Conservation (phyloP, 441 rosid species). For the Lepidium campestre region DNA sequence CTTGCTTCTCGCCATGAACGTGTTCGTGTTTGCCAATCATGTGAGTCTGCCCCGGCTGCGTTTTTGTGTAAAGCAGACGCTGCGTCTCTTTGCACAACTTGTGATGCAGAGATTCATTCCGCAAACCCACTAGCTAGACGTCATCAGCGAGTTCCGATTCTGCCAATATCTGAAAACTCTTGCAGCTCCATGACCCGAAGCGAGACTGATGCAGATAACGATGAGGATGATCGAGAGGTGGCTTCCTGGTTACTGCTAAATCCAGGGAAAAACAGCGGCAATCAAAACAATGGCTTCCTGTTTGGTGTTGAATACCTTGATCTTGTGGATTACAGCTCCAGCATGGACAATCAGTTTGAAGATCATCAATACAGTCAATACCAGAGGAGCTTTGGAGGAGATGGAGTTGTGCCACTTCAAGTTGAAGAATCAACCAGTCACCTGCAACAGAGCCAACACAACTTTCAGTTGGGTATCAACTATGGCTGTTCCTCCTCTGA, state of each 20-base stretch:
- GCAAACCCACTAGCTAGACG: slow-evolving; percentile 91
- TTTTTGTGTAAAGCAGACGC: slow-evolving; percentile 89
- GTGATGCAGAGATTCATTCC: slow-evolving; percentile 85
- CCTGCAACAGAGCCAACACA: slow-evolving; percentile 38
- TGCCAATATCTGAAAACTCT: slow-evolving; percentile 46
- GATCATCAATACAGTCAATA: slow-evolving; percentile 36
- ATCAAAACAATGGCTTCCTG: slow-evolving; percentile 39
- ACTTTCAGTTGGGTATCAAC: slow-evolving; percentile 48
- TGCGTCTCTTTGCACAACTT: slow-evolving; percentile 72
- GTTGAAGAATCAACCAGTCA: slow-evolving; percentile 43
- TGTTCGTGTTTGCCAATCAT: slow-evolving; percentile 71
- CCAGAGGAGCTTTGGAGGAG: slow-evolving; percentile 49
- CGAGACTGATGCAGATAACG: slow-evolving; percentile 24
- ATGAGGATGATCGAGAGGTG: slow-evolving; percentile 70
- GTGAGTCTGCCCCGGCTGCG: slow-evolving; percentile 84
- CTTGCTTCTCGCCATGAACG: slow-evolving; percentile 84
- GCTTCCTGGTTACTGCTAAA: slow-evolving; percentile 76
- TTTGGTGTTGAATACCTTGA: slow-evolving; percentile 75
- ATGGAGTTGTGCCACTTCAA: slow-evolving; percentile 67
- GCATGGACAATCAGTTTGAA: slow-evolving; percentile 37
- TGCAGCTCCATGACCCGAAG: slow-evolving; percentile 22
- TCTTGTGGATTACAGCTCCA: slow-evolving; percentile 57
- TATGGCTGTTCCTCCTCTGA: slow-evolving; percentile 41
- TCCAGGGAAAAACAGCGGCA: slow-evolving; percentile 34
- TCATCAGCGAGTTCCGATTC: slow-evolving; percentile 78